Evolutionary conservation across 2,329 filamentous ascomycete genomes (phyloP), one percentile per base, ranked within the genome.

Genomic region (Ilyonectria destructans): DNA sequence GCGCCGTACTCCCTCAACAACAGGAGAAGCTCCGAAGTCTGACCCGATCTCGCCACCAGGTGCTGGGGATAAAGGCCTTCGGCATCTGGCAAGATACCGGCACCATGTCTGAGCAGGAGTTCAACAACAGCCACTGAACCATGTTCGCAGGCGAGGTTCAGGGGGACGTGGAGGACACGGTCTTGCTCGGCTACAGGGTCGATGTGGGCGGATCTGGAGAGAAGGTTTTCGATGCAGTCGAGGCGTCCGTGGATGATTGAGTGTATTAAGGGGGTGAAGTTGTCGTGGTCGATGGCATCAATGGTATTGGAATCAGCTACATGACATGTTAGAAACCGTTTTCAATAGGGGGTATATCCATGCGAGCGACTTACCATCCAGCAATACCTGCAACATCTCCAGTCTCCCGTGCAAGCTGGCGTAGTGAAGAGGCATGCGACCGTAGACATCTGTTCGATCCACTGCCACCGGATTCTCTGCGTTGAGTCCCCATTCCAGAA

Each of bases 41-140:
- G 91, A 3, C 94, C 94, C 33, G 96, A 96, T 62, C 96, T 89
- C 26, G 96, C 96, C 21, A 98, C 96, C 37, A 98, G 88, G 82
- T 99, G 96, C 79, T 98, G 96, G n/a, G 96, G 96, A 78, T 94
- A 99, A 12, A 99, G 85, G 1, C 96, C 96, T 84, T 99, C 96
- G 2, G 96, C 96, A 81, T 99, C 96, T 9, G 96, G 92, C n/a
- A 98, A 85, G 67, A 99, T 92, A 64, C 89, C 87, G 6, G 96
- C 94, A 9, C 92, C 91, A 73, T 93, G 90, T 75, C 93, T 91
- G 58, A 99, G 85, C 1, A 99, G 89, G 68, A 97, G 87, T 77
- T 95, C 91, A 17, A 97, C 94, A 67, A 97, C 96, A 15, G 91
- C 89, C 26, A 94, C 85, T 0, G 95, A 96, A 3, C 94, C 96